Percentiles rank a stretch among this genome's conserved stretches.
These are phyloP conservation scores for Acer negundo DNA, from an alignment of 345 rosid species.

Conservation along the genomic window DNA sequence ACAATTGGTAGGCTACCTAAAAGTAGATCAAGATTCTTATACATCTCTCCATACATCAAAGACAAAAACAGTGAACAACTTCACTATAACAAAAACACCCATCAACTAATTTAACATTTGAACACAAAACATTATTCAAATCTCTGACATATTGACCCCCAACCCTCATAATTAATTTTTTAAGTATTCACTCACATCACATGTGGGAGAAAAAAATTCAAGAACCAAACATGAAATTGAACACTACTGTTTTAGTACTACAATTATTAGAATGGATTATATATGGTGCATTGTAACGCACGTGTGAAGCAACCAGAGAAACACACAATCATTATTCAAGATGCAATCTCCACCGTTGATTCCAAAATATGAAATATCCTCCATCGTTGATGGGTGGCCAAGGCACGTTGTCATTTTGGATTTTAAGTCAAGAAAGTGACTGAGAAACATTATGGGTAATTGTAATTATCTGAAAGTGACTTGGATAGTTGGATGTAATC, in stretches of 20 bases:
- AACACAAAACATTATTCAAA: constrained; percentile 3
- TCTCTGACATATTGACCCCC: constrained; percentile 10
- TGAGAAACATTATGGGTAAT: not conserved
- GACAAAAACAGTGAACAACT: constrained; percentile 29
- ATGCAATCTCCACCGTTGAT: constrained; percentile 12
- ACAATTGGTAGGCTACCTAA: constrained; percentile 14
- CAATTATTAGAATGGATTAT: not conserved
- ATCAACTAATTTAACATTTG: not conserved
- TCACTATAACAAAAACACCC: not conserved
- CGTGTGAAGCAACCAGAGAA: not conserved
- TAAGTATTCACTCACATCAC: no score
- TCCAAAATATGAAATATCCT: not conserved
- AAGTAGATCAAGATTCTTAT: constrained; percentile 2
- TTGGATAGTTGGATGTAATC: constrained; percentile 6
- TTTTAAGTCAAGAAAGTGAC: constrained; percentile 5
- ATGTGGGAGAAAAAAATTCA: not conserved
- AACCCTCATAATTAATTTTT: not conserved
- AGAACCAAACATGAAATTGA: not conserved
- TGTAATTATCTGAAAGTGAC: constrained; percentile 29
- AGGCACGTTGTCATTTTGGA: no score
- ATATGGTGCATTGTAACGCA: not conserved
- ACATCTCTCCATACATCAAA: not conserved
- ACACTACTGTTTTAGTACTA: not conserved
- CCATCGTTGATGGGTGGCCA: constrained; percentile 1
- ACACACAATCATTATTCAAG: not conserved